phyloP scores from a whole-genome alignment of 345 rosid genomes.

The Erodium maritimum region DNA sequence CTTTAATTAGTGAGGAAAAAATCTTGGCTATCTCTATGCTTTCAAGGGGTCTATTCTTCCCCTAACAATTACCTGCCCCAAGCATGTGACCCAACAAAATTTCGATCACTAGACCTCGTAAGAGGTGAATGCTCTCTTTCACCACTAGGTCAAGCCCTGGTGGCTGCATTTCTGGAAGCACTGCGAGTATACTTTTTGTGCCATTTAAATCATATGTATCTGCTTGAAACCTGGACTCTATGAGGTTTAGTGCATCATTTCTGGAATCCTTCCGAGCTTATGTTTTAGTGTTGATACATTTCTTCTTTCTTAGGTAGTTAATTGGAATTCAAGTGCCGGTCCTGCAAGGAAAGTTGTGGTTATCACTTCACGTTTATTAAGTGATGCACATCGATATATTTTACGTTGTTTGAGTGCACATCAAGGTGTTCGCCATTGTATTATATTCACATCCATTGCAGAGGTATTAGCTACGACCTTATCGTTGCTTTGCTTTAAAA shows the following conservation, averaged over 20 bases:
- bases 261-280: no score
- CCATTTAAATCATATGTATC: not conserved
- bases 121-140: no score
- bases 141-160: no score
- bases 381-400: slow-evolving; percentile 88
- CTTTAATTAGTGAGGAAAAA: not conserved
- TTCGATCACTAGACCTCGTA: no score
- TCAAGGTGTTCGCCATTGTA: slow-evolving; percentile 36
- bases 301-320: slow-evolving; percentile 41
- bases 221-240: no score
- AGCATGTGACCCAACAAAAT: no score
- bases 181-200: no score
- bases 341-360: slow-evolving; percentile 43
- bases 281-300: slow-evolving; percentile 2
- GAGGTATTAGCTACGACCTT: slow-evolving; percentile 46
- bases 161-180: no score
- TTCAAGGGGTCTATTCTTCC: no score
- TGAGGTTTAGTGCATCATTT: not conserved
- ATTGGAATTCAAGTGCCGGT: slow-evolving; percentile 51
- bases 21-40: no score
- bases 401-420: slow-evolving; percentile 66
- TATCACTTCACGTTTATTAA: slow-evolving; percentile 71
- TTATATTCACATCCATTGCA: slow-evolving; percentile 67
- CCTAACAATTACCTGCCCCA: no score
- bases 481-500: not conserved